Percentiles rank a stretch among this genome's conserved stretches.
These are phyloP conservation scores for Pestalotiopsis sp. DNA, from an alignment of 2,329 filamentous ascomycete species.

Conservation along the genomic window DNA sequence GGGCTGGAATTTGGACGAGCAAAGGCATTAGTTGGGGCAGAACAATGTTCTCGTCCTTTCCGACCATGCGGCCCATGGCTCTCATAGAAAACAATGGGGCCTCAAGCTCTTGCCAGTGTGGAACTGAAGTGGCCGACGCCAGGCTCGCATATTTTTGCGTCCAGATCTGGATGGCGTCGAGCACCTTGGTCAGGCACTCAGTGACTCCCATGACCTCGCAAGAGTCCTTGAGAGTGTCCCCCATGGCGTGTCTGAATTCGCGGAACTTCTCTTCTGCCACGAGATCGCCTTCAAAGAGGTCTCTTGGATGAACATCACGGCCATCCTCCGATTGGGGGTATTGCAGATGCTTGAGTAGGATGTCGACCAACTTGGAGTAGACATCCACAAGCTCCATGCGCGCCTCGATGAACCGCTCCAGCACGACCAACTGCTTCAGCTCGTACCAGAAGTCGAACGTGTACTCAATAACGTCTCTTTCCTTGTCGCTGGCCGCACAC, in stretches of 20 bases:
- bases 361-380: constrained; percentile 87
- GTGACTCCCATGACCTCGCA: constrained; percentile 95
- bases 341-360: constrained; percentile 88
- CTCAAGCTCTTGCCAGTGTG: constrained; percentile 95
- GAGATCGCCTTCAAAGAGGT: constrained; percentile 93
- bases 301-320: constrained; percentile 60
- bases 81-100: constrained; percentile 94
- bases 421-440: constrained; percentile 90
- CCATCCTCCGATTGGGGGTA: constrained; percentile 78
- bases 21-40: constrained; percentile 73
- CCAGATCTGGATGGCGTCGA: constrained; percentile 85
- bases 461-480: constrained; percentile 87
- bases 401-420: constrained; percentile 87
- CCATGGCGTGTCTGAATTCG: constrained; percentile 95
- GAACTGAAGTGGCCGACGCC: constrained; percentile 74
- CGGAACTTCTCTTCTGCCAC: constrained; percentile 97
- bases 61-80: constrained; percentile 95
- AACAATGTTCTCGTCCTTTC: constrained; percentile 83
- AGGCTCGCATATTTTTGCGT: constrained; percentile 79
- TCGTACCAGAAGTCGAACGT: constrained; percentile 99
- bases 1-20: constrained; percentile 89
- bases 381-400: constrained; percentile 77
- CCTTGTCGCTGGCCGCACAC: constrained; percentile 83
- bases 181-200: constrained; percentile 88
- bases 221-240: constrained; percentile 94